A percentile compares a stretch with the other conserved stretches of the same genome.
phyloP scores from a whole-genome alignment of 129 eudicot species.

The Mikania micrantha region DNA sequence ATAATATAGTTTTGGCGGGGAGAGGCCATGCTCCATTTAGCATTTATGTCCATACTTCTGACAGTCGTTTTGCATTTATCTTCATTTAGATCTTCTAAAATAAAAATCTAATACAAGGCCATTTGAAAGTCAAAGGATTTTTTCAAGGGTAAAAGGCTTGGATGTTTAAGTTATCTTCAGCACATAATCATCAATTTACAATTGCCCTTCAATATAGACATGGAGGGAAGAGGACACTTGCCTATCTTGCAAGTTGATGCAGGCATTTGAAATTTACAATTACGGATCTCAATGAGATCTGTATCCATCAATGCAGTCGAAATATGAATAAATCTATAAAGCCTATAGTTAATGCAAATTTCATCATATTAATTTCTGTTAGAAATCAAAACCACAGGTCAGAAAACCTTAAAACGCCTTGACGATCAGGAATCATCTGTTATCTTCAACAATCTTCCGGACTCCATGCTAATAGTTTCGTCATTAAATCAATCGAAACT shows the following conservation, averaged over 20 bases:
- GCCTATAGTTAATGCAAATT: background rate
- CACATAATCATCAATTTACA: slow-evolving; percentile 2
- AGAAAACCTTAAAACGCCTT: background rate
- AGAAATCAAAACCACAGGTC: slow-evolving; percentile 7
- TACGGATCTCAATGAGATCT: slow-evolving; percentile 7
- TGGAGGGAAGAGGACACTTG: background rate
- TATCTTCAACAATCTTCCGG: background rate
- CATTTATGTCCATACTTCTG: too few species aligned
- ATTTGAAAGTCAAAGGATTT: background rate
- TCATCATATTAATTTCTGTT: slow-evolving; percentile 1
- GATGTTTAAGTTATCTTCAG: background rate
- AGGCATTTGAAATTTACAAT: background rate
- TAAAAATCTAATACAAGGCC: too few species aligned
- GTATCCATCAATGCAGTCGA: background rate
- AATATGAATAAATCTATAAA: background rate
- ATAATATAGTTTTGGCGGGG: too few species aligned
- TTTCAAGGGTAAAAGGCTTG: background rate
- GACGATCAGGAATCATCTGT: background rate
- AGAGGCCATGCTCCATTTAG: too few species aligned
- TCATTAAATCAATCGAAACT: background rate
- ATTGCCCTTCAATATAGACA: background rate
- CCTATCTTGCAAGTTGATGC: background rate
- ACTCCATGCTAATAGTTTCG: background rate
- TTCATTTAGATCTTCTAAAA: too few species aligned
- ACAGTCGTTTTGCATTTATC: too few species aligned